Evolutionary conservation across 2,329 filamentous ascomycete species (phyloP), one percentile per base, ranked within the genome.

Genomic region (Monosporascus sp.): DNA sequence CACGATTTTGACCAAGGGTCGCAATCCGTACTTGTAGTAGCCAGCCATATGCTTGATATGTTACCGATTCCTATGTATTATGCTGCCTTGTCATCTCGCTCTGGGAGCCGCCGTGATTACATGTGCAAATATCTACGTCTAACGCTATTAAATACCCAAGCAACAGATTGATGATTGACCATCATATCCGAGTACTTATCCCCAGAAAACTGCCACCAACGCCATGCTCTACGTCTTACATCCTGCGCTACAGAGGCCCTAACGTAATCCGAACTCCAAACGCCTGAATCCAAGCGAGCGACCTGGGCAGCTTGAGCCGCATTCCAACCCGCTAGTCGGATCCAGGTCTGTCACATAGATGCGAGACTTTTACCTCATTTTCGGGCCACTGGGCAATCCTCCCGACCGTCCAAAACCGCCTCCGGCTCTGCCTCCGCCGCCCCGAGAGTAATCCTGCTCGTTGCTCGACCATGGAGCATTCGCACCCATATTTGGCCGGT

Each of bases 401-500:
- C 49, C 49, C 49, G 36, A 20, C 25, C 49, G 35, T n/a, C 49
- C 39, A 25, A 24, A 18, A 36, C 37, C 49, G 24, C 49, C 36
- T 14, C 38, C 41, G 20, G 41, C 18, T 24, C 20, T 44, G 14
- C 18, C 41, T 22, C 41, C 41, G 14, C 18, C 20, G 4, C 31
- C 31, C 31, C 31, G 31, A 44, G 41, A 44, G 20, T 22, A 44
- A 24, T 44, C 41, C 41, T 44, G 41, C 14, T 20, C 41, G 41
- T 15, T 20, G 41, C 41, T 35, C 4, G 31, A 35, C 31, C 31
- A 35, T 2, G 31, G 31, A 35, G 31, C 14, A 35, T 35, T 35
- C 31, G 31, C 31, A 14, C 31, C 11, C 31, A 35, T 35, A 35
- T 14, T 4, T 65, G 3, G 63, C 65, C n/a, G 67, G 65, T 46